Base-by-base conservation (phyloP, 2,329 filamentous ascomycete species). In the Rachicladosporium sp. region DNA sequence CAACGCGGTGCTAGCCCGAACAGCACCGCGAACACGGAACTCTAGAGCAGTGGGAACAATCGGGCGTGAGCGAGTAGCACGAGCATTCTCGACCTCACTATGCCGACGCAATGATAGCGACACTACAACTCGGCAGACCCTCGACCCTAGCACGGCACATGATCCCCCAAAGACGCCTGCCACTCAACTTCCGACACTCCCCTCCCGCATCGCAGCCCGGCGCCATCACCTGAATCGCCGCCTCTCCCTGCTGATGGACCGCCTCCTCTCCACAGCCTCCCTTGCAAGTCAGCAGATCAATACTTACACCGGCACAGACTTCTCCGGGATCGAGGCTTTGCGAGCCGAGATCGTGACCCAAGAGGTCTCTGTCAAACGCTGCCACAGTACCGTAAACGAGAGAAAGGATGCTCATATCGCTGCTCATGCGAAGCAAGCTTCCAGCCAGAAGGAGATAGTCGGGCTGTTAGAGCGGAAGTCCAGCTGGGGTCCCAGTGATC, bases 381-480 rank as follows among this genome's bases (percentile, higher is more conserved):
- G 67, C 31, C 74, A 82, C 27, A 65, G 66, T 12, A 70, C 69
- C 13, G 82, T 96, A 37, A 79, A 80, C 44, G 64, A 70, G 29
- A 77, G 85, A 12, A 86, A 91, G 46, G 69, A 74, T 36, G 71
- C 71, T 36, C 93, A 96, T 68, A 82, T 89, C 52, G 71, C 77
- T 11, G 85, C 87, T 27, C 88, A 91, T 48, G 73, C 80, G 40
- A 78, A 81, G 50, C 83, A 93, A 49, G 81, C 85, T n/a, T 68
- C 80, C 10, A 93, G 88, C 1, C 89, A 96, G 64, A 85, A 91
- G 50, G 91, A 98, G 67, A 88, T 96, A 31, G 95, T 93, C 35
- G 85, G 87, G 12, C 73, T 98, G 15, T 74, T 98, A 5, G 89
- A 94, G 45, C 78, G 91, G 43, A 96, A 98, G 64, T 86, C 94